These are phyloP conservation scores for Pleurotus giganteus DNA, from an alignment of 768 basidiomycete species.

Conservation along the genomic window DNA sequence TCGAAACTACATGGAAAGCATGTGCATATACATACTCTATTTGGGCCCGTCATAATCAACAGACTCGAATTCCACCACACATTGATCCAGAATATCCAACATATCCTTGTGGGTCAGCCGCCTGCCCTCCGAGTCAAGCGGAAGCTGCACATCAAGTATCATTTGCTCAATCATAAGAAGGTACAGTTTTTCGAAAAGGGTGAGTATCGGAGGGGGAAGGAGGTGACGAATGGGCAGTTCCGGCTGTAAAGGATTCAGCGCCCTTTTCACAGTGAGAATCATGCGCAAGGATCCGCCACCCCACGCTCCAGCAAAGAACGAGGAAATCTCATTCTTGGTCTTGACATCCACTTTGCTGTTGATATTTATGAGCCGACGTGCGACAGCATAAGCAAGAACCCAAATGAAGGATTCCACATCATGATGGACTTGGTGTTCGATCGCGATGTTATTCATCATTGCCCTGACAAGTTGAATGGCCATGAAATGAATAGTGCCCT, in stretches of 20 bases:
- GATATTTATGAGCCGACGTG: not conserved
- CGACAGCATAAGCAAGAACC: slow-evolving; percentile 5
- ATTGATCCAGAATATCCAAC: not conserved
- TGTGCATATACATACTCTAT: not conserved
- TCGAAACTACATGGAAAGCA: too few species aligned
- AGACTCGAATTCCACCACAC: not conserved
- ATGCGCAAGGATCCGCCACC: not conserved
- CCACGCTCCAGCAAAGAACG: not conserved
- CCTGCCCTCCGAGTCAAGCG: not conserved
- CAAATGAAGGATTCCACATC: slow-evolving; percentile 10
- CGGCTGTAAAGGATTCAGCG: not conserved
- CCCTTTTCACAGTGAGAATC: not conserved
- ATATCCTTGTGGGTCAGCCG: not conserved
- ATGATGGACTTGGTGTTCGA: slow-evolving; percentile 3
- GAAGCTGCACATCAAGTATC: not conserved
- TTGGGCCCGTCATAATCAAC: not conserved
- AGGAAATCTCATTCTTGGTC: not conserved
- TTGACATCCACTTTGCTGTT: not conserved
- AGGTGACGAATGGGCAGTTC: not conserved
- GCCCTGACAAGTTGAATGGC: slow-evolving; percentile 11
- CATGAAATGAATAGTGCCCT: slow-evolving; percentile 18
- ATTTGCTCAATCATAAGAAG: not conserved
- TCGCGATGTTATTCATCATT: not conserved
- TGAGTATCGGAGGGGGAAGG: not conserved
- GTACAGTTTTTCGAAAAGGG: not conserved